Conservation (phyloP, 768 basidiomycete genomes). For the Trametes gibbosa region DNA sequence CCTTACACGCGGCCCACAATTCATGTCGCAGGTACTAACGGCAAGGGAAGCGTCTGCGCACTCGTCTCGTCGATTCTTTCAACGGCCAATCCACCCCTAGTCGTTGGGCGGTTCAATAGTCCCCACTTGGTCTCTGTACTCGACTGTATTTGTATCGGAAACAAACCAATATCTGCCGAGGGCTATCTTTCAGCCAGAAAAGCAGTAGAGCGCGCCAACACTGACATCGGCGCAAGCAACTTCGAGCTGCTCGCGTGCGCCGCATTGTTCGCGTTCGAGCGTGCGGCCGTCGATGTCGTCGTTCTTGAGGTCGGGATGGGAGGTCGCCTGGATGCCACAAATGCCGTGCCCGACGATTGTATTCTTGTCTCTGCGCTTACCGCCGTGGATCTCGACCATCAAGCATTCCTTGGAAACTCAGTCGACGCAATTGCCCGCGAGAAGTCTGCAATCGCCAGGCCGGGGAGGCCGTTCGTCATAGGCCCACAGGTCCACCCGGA, state of each 20-base stretch:
- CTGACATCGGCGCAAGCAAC: conserved; percentile 50
- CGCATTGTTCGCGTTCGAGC: conserved; percentile 76
- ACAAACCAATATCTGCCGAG: conserved; percentile 44
- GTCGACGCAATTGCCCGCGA: conserved; percentile 72
- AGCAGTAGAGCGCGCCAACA: conserved; percentile 49
- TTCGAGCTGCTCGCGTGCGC: conserved; percentile 88
- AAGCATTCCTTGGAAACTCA: conserved; percentile 80
- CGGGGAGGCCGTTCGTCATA: conserved; percentile 59
- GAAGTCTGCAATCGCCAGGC: conserved; percentile 79
- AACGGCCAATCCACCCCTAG: conserved; percentile 50
- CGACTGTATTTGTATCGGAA: conserved; percentile 75
- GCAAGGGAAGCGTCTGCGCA: conserved; percentile 91
- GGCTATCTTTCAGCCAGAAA: conserved; percentile 47
- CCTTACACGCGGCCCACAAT: conserved; percentile 75
- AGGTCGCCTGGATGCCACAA: conserved; percentile 89
- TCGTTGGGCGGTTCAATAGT: conserved; percentile 84
- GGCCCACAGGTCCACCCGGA: conserved; percentile 57
- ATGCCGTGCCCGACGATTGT: conserved; percentile 68
- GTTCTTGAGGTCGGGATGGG: conserved; percentile 96
- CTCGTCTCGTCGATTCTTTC: conserved; percentile 74
- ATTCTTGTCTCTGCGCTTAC: conserved; percentile 83
- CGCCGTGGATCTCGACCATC: conserved; percentile 90
- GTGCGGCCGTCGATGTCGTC: conserved; percentile 67
- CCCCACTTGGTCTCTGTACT: conserved; percentile 81
- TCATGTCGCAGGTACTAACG: conserved; percentile 95